A percentile compares a stretch with the other conserved stretches of the same genome.
These are phyloP conservation scores for Rhodosorus marinus DNA, from an alignment of 23 red algal species.

Conservation along the genomic window DNA sequence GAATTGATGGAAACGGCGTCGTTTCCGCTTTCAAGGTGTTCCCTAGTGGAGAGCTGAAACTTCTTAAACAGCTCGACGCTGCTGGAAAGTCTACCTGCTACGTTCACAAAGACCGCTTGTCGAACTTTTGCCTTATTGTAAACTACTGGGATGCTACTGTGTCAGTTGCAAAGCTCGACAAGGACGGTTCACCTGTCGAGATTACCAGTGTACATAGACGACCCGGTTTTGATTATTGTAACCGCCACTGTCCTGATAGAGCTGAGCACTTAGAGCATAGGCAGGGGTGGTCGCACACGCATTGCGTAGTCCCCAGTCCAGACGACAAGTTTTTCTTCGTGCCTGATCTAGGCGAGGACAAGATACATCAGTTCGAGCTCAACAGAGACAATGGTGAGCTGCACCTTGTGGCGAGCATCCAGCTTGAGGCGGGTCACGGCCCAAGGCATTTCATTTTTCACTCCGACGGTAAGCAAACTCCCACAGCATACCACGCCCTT, in stretches of 20 bases:
- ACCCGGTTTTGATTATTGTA: background rate
- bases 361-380: background rate
- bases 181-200: background rate
- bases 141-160: slow-evolving; percentile 1
- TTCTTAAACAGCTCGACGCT: background rate
- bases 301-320: background rate
- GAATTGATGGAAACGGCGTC: background rate
- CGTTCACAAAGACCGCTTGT: background rate
- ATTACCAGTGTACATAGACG: background rate
- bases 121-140: background rate
- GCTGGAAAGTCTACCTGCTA: background rate
- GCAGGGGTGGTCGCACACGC: background rate
- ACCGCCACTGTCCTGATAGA: background rate
- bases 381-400: background rate
- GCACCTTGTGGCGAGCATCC: background rate
- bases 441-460: background rate
- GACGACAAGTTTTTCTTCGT: background rate
- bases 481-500: no score
- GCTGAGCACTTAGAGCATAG: background rate
- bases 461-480: background rate
- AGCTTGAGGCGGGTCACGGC: background rate
- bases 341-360: background rate
- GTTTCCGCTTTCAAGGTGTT: background rate
- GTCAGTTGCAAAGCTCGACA: background rate
- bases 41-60: background rate